Conservation (phyloP, 1,284 basidiomycete species). For the Coniophora puteana region DNA sequence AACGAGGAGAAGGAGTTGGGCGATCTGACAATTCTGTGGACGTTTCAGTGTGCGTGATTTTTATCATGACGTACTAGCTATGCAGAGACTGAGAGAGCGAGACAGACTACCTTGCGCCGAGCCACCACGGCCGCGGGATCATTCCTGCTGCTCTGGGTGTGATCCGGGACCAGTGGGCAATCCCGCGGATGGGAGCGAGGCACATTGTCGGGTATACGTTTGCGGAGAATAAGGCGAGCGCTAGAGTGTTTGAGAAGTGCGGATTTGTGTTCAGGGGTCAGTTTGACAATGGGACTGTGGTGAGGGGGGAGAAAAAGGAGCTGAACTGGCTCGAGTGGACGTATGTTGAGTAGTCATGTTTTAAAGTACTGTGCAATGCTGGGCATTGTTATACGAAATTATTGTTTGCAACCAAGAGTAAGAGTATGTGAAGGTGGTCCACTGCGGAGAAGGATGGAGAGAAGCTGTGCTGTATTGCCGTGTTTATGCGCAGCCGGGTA, state of each 20-base stretch:
- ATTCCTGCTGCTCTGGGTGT: constrained; percentile 57
- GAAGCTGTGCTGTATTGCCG: no score
- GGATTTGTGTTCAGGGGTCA: constrained; percentile 47
- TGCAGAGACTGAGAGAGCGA: neutral
- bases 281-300: constrained; percentile 33
- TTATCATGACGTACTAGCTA: neutral
- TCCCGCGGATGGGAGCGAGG: constrained; percentile 51
- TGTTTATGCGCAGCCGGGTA: no score
- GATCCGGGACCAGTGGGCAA: constrained; percentile 51
- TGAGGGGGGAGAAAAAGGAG: constrained; percentile 27
- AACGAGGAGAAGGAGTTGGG: constrained; percentile 25
- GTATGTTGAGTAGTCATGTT: neutral
- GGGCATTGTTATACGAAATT: neutral
- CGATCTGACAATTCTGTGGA: constrained; percentile 40
- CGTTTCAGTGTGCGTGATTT: constrained; percentile 22
- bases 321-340: constrained; percentile 16
- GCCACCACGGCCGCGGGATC: constrained; percentile 61
- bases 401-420: neutral
- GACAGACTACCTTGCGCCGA: constrained; percentile 35
- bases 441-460: no score
- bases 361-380: neutral
- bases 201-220: constrained; percentile 42
- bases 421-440: neutral
- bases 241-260: constrained; percentile 60
- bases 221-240: constrained; percentile 51